Percentiles rank a stretch among this genome's conserved stretches.
Conservation (phyloP, 306 rosid species). For the Inga laurina region DNA sequence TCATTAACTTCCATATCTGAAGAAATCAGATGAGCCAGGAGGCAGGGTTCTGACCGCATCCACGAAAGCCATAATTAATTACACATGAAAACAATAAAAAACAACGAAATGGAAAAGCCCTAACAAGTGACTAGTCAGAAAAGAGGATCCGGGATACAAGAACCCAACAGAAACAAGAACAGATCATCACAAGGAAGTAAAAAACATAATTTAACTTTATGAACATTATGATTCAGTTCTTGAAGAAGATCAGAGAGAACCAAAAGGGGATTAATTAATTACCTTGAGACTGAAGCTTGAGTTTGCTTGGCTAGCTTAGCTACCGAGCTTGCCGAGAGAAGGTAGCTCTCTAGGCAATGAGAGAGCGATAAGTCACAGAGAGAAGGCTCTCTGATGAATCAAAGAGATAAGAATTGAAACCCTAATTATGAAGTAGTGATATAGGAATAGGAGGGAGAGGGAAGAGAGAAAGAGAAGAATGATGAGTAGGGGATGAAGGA, state of each 20-base stretch:
- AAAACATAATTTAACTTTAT: slow-evolving; percentile 23
- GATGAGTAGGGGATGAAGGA: slow-evolving; percentile 71
- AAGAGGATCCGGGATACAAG: slow-evolving; percentile 40
- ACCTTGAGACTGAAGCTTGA: slow-evolving; percentile 38
- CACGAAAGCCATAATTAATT: slow-evolving; percentile 19
- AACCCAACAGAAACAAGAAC: slow-evolving; percentile 31
- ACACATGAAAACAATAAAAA: slow-evolving; percentile 1
- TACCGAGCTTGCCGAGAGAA: slow-evolving; percentile 40
- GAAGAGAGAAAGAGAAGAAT: slow-evolving; percentile 50
- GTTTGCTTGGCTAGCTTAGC: background rate
- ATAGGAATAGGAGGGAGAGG: slow-evolving; percentile 9
- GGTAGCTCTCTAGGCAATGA: slow-evolving; percentile 43
- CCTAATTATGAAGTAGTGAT: slow-evolving; percentile 43
- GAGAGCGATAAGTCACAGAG: slow-evolving; percentile 39
- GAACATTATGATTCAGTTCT: slow-evolving; percentile 30
- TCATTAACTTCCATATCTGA: slow-evolving; percentile 14
- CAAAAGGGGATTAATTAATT: slow-evolving; percentile 45
- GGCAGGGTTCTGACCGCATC: slow-evolving; percentile 35
- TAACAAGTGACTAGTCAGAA: slow-evolving; percentile 36
- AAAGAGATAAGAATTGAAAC: slow-evolving; percentile 34
- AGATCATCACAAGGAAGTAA: slow-evolving; percentile 19
- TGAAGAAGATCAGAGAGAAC: slow-evolving; percentile 42
- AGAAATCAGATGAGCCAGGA: slow-evolving; percentile 21
- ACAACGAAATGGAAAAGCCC: slow-evolving; percentile 38
- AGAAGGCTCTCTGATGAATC: background rate